Evolutionary conservation across 2,329 filamentous ascomycete genomes (phyloP).

Genomic region (Apiospora kogelbergensis): DNA sequence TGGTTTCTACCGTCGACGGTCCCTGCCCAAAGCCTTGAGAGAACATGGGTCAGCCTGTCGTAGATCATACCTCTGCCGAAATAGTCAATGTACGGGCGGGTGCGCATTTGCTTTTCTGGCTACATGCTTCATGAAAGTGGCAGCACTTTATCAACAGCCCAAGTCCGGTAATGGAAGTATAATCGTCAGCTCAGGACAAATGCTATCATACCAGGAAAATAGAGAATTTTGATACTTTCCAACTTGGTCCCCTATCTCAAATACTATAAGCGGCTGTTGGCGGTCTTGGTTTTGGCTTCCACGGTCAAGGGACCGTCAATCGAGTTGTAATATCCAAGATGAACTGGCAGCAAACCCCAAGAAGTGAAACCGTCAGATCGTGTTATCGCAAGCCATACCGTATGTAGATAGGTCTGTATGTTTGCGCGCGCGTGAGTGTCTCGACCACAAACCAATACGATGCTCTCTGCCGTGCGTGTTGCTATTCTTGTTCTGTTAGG

Average conservation of each 20-base stretch:
- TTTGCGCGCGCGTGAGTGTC: background rate
- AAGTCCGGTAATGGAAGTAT: background rate
- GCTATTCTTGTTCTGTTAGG: background rate
- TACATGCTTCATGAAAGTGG: background rate
- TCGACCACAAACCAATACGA: background rate
- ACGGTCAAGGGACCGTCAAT: background rate
- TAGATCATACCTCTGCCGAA: background rate
- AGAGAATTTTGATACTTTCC: background rate
- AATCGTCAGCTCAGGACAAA: background rate
- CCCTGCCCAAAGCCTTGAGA: background rate
- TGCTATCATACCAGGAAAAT: background rate
- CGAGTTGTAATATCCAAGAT: background rate
- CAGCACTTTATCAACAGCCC: background rate
- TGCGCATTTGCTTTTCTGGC: no score
- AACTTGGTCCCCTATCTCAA: background rate
- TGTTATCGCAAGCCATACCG: background rate
- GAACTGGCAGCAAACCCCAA: background rate
- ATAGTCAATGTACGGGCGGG: no score
- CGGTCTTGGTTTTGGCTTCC: background rate
- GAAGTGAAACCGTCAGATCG: background rate
- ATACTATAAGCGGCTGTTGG: background rate
- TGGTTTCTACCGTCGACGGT: background rate
- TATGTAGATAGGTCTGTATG: background rate
- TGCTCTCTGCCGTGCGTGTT: background rate
- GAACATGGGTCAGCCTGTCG: background rate